phyloP scores from a whole-genome alignment of 495 filamentous ascomycete genomes.

The Penicillium macrosclerotiorum region DNA sequence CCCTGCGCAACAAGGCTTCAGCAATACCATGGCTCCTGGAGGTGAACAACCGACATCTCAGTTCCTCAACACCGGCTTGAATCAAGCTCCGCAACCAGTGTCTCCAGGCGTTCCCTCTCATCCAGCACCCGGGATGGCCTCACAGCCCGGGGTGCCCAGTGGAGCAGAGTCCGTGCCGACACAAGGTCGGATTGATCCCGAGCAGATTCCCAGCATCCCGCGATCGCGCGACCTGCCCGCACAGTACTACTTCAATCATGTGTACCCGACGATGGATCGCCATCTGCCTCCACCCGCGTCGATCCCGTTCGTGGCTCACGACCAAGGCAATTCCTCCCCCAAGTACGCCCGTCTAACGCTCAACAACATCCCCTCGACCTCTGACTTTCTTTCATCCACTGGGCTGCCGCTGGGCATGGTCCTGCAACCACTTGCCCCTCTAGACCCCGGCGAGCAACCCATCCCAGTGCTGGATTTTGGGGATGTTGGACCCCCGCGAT shows the following conservation, averaged over 20 bases:
- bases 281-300: slow-evolving; percentile 85
- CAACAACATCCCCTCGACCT: slow-evolving; percentile 83
- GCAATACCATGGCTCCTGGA: slow-evolving; percentile 59
- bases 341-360: slow-evolving; percentile 89
- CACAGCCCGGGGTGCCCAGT: slow-evolving; percentile 49
- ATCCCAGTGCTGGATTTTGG: slow-evolving; percentile 96
- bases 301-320: slow-evolving; percentile 86
- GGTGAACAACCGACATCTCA: slow-evolving; percentile 55
- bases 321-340: slow-evolving; percentile 96
- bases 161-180: slow-evolving; percentile 51
- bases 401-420: slow-evolving; percentile 83
- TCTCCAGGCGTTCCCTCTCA: slow-evolving; percentile 57
- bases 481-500: slow-evolving; percentile 85
- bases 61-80: slow-evolving; percentile 68
- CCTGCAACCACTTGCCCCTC: slow-evolving; percentile 81
- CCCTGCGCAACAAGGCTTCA: slow-evolving; percentile 60
- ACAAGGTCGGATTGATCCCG: slow-evolving; percentile 79
- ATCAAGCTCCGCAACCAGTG: slow-evolving; percentile 45
- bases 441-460: slow-evolving; percentile 80
- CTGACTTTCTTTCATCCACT: slow-evolving; percentile 76
- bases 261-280: slow-evolving; percentile 92
- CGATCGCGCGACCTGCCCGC: slow-evolving; percentile 76
- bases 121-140: slow-evolving; percentile 46
- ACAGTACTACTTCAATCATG: slow-evolving; percentile 77
- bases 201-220: slow-evolving; percentile 92